Evolutionary conservation across 176 grass and related monocot genomes (phyloP), one percentile per base, ranked within the genome.

Genomic region (Cymbopogon citratus): DNA sequence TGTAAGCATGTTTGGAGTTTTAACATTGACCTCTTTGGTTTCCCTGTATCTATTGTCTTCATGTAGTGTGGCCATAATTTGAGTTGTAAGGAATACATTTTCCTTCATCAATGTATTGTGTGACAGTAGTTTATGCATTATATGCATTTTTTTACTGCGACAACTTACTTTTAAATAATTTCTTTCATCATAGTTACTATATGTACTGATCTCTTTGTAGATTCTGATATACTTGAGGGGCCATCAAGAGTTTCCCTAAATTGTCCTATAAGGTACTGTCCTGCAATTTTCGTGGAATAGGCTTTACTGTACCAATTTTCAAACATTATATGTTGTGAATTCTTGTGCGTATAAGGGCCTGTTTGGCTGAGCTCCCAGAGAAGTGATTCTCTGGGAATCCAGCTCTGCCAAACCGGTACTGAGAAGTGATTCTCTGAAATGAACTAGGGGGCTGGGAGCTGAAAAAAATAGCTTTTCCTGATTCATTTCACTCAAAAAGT

Each of bases 251-350:
- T 99, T 88, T 85, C 97, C 59, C 85, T 99, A 52, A 99, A 89
- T 82, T 99, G 97, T 73, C 92, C 97, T 33, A 96, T 99, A 96
- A 99, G 97, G 97, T 99, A 87, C 75, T 39, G 31, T 66, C 74
- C 73, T 60, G 19, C 66, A 74, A 61, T 89, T 15, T 76, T 84
- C 38, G 36, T 83, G 23, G 21, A 44, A 75, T 81, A 21, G 8
- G 23, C 35, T 69, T 85, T 66, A 14, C 1, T 61, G 12, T 25
- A 40, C 16, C 33, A 40, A 80, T 29, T 91, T 80, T 80, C 16
- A 19, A 70, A 27, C 74, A 35, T 52, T 35, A 12, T 54, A 75
- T 80, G 8, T 76, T 74, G 28, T 63, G 13, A 79, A 81, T 51
- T 68, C 21, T 66, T 7, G 38, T 61, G 41, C 29, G 24, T 19